Conservation (phyloP, 192 early-diverging fungal species). For the Entophlyctis luteolus region DNA sequence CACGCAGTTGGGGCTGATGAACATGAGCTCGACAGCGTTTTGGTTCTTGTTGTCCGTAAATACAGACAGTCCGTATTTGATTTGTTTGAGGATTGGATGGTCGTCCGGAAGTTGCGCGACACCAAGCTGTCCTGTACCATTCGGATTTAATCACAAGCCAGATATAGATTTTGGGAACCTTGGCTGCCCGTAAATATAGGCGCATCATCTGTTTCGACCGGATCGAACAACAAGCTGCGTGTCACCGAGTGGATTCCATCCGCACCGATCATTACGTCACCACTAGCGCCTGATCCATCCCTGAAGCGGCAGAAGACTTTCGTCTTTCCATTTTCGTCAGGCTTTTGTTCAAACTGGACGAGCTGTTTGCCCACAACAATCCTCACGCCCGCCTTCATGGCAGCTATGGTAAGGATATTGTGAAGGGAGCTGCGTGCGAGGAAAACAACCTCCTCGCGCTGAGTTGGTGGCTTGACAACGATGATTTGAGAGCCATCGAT, state of each 20-base stretch:
- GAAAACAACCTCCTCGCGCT: not conserved
- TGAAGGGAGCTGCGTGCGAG: not conserved
- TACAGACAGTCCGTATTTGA: not conserved
- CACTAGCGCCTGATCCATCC: not conserved
- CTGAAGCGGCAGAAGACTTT: constrained; percentile 2
- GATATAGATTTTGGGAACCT: too few species aligned
- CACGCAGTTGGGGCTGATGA: not conserved
- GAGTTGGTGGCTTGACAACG: not conserved
- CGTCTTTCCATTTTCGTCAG: not conserved
- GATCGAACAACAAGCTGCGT: not conserved
- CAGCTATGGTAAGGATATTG: not conserved
- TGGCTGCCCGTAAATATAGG: not conserved
- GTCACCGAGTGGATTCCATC: constrained; percentile 6
- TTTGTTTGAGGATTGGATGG: not conserved
- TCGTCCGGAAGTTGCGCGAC: not conserved
- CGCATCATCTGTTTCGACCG: not conserved
- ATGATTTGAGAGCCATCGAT: not conserved
- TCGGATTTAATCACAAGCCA: too few species aligned
- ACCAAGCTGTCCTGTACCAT: not conserved
- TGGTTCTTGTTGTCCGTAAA: not conserved
- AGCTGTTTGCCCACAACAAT: not conserved
- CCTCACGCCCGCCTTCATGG: not conserved
- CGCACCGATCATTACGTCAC: constrained; percentile 7
- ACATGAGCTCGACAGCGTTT: not conserved
- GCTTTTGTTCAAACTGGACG: not conserved